Evolutionary conservation across 805 yeast species (phyloP), one percentile per base, ranked within the genome.

Genomic region (Myxozyma mucilagina): DNA sequence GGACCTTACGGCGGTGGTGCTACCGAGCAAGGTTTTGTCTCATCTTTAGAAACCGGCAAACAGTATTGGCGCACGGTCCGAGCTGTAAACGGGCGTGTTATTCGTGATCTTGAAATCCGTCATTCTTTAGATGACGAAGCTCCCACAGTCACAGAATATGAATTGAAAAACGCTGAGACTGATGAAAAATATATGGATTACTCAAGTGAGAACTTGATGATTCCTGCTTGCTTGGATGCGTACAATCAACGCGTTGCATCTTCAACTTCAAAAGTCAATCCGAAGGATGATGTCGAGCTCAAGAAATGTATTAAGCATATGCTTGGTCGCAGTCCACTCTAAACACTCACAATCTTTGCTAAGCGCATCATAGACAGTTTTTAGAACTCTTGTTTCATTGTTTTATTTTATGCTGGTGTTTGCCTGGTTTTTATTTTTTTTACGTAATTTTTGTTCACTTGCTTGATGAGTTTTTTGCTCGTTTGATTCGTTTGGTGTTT

Each of bases 1-100:
- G 66, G 66, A 9, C 66, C 66, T 3, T 63, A 44, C 24, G 66
- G 64, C 20, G 66, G 66, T 29, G 66, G 66, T 36, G 45, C 57
- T 3, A 63, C 66, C 24, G 61, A 60, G 38, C 66, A 63, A 32
- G 60, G 54, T 3, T 61, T 38, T 24, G 32, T 55, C n/a, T 39
- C 38, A 29, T 20, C 55, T 9, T 35, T 13, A 20, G 55, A 32
- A 14, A 36, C 9, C 10, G 56, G 43, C 13, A 44, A 42, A 31
- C 57, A 56, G 42, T 63, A 63, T 47, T 61, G 63, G 62, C 61
- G 66, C 18, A 53, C 56, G 32, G 62, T 63, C 20, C 59, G 61
- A n/a, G 60, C 66, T 11, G 49, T 53, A 10, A 63, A 61, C 36
- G 66, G 66, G 11, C n/a, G 24, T 7, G 59, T 63, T 32, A 53